Base-by-base conservation (phyloP, 2,329 filamentous ascomycete species). In the Lachnellula arida region DNA sequence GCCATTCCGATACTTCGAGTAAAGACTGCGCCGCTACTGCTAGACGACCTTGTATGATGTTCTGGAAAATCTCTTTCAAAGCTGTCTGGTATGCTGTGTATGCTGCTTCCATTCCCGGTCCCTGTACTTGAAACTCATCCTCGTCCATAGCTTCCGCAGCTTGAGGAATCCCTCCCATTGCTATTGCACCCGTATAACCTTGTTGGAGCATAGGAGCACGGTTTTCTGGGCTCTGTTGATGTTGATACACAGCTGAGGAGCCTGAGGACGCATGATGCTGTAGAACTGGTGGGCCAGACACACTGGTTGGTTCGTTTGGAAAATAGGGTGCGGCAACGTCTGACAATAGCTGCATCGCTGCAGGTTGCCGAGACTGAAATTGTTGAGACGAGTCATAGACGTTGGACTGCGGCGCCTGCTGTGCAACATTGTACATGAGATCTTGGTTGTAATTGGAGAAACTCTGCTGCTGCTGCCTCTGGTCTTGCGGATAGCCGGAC, bases 371-470 rank as follows among this genome's bases (percentile, higher is more conserved):
- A 65, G 85, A 77, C 68, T 86, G 81, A 76, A 91, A 95, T 69
- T 86, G 86, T 74, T 85, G 81, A 70, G 86, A 83, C 28, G 66
- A 60, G 69, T 93, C 88, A 76, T 95, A 96, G 74, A 87, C 78
- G 76, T 82, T 72, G 74, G 76, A 77, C 74, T 83, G 81, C 61
- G 78, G 75, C 59, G 76, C 77, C 67, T 84, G 76, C 70, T 86
- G 85, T 69, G 80, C 77, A 67, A 92, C 87, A 75, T 85, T 86
- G 77, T 95, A 95, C 81, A 94, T 86, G 76, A 93, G 84, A 61
- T 82, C 82, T 53, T 85, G 73, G 67, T 77, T 85, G 77, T 81
- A 88, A 70, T 64, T 76, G 71, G 75, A 72, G 66, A 83, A 85
- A 63, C 71, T 72, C 65, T 79, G 79, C 60, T 78, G 73, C 72